phyloP scores from a whole-genome alignment of 495 filamentous ascomycete genomes.

The Xylaria grammica region DNA sequence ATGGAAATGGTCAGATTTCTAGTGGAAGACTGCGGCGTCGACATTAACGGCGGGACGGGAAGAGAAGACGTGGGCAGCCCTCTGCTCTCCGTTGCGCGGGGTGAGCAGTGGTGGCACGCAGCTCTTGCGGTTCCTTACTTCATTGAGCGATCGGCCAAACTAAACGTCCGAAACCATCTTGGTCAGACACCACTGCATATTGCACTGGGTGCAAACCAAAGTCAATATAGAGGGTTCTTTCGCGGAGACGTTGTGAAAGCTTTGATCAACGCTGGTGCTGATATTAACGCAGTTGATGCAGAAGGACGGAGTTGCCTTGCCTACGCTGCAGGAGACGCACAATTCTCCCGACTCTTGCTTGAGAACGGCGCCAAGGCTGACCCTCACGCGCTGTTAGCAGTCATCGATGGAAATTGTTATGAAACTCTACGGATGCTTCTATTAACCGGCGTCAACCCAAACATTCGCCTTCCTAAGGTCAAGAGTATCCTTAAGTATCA shows the following conservation, averaged over 20 bases:
- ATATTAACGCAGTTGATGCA: conserved; percentile 41
- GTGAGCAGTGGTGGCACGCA: conserved; percentile 50
- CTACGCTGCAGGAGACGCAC: conserved; percentile 15
- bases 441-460: neutral
- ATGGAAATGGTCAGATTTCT: conserved; percentile 48
- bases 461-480: neutral
- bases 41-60: conserved; percentile 35
- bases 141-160: conserved; percentile 46
- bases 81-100: conserved; percentile 45
- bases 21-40: conserved; percentile 44
- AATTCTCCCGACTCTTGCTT: neutral
- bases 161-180: conserved; percentile 38
- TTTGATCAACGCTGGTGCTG: conserved; percentile 44
- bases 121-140: conserved; percentile 50
- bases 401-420: conserved; percentile 40
- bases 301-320: conserved; percentile 28
- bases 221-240: conserved; percentile 6
- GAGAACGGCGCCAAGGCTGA: neutral
- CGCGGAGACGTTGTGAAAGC: conserved; percentile 33
- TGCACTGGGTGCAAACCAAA: conserved; percentile 32
- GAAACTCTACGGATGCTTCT: neutral
- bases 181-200: conserved; percentile 49
- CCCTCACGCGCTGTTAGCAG: neutral
- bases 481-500: neutral
- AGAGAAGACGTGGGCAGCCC: conserved; percentile 35